These are phyloP conservation scores for Suhomyces panamericanus DNA, from an alignment of 1,139 yeast species.

Conservation along the genomic window DNA sequence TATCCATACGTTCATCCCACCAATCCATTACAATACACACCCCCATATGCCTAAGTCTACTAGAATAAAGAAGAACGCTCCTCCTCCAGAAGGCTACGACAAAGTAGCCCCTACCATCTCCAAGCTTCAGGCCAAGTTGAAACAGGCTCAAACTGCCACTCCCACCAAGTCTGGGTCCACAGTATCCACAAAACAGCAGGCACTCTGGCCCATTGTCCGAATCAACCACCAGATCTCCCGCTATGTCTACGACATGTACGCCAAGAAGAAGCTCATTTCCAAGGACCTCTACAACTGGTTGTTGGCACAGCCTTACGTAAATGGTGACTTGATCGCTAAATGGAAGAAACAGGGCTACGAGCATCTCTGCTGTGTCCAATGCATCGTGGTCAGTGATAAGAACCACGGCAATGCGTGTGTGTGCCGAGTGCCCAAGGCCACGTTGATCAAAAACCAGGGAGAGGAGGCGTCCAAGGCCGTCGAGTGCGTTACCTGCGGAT, in stretches of 20 bases:
- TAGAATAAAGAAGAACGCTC: slow-evolving; percentile 17
- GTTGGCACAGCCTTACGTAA: slow-evolving; percentile 64
- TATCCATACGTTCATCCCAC: too few relatives aligned
- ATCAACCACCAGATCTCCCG: slow-evolving; percentile 75
- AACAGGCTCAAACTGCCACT: slow-evolving; percentile 50
- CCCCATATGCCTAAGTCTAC: slow-evolving; percentile 17
- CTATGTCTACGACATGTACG: slow-evolving; percentile 73
- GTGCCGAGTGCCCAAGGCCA: slow-evolving; percentile 78
- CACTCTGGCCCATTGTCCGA: slow-evolving; percentile 72
- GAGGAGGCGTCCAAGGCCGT: slow-evolving; percentile 36
- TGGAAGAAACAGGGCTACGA: slow-evolving; percentile 94
- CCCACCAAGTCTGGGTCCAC: slow-evolving; percentile 20
- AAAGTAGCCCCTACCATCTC: slow-evolving; percentile 70
- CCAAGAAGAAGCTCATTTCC: slow-evolving; percentile 67
- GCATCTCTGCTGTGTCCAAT: slow-evolving; percentile 76
- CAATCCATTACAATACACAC: too few relatives aligned
- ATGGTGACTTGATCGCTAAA: slow-evolving; percentile 74
- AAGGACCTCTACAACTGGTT: slow-evolving; percentile 77
- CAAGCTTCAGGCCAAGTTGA: slow-evolving; percentile 60
- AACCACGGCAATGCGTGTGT: slow-evolving; percentile 73
- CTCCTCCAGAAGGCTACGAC: slow-evolving; percentile 74
- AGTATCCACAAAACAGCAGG: slow-evolving; percentile 45
- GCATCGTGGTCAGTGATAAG: slow-evolving; percentile 67
- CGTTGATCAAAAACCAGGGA: slow-evolving; percentile 32
- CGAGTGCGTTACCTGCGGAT: slow-evolving; percentile 85